Evolutionary conservation across 768 basidiomycete genomes (phyloP).

Genomic region (Amanita subjunquillea): DNA sequence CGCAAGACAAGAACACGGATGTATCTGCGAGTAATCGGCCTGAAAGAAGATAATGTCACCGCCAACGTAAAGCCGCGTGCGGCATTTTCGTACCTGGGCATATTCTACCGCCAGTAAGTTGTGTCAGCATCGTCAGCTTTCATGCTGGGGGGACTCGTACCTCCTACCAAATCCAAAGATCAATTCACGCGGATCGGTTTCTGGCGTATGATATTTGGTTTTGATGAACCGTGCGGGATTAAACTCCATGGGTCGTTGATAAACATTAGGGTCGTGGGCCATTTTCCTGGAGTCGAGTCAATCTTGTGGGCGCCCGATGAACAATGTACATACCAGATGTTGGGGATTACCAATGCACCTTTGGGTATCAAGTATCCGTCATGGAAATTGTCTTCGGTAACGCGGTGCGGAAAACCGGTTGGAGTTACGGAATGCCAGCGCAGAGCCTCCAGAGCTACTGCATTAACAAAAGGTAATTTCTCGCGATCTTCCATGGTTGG

Average conservation of each 20-base stretch:
- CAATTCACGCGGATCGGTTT: slow-evolving; percentile 31
- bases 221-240: slow-evolving; percentile 38
- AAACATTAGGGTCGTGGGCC: slow-evolving; percentile 30
- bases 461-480: slow-evolving; percentile 30
- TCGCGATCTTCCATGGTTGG: slow-evolving; percentile 28
- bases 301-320: neutral
- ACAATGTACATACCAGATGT: slow-evolving; percentile 18
- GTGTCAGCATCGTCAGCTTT: neutral
- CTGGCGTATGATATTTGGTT: slow-evolving; percentile 23
- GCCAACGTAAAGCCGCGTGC: neutral
- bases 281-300: slow-evolving; percentile 21
- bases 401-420: slow-evolving; percentile 28
- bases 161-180: slow-evolving; percentile 50
- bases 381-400: slow-evolving; percentile 31
- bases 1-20: slow-evolving; percentile 30
- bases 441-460: slow-evolving; percentile 25
- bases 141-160: slow-evolving; percentile 9
- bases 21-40: slow-evolving; percentile 23
- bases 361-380: slow-evolving; percentile 35
- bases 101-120: slow-evolving; percentile 14
- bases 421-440: slow-evolving; percentile 25
- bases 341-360: slow-evolving; percentile 22
- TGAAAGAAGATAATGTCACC: neutral
- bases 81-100: slow-evolving; percentile 19
- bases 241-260: slow-evolving; percentile 35